A percentile compares a stretch with the other conserved stretches of the same genome.
Conservation (phyloP, 2,329 filamentous ascomycete genomes). For the Zymoseptoria ardabiliae region DNA sequence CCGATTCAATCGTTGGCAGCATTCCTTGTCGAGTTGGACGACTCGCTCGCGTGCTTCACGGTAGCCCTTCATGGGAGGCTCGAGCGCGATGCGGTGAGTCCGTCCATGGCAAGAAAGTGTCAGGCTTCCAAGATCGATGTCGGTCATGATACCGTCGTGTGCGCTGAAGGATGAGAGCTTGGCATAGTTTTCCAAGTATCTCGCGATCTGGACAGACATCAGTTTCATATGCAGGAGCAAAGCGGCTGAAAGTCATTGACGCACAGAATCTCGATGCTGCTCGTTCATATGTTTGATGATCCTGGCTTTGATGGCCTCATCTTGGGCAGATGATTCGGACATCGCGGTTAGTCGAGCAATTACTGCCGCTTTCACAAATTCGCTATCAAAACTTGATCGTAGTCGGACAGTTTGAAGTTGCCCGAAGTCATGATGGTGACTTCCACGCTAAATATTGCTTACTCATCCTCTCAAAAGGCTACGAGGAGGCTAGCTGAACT, state of each 20-base stretch:
- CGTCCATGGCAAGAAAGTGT: slow-evolving; percentile 49
- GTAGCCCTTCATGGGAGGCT: slow-evolving; percentile 62
- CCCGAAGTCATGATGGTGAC: neutral
- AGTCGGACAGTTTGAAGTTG: too few relatives aligned
- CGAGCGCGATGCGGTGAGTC: slow-evolving; percentile 52
- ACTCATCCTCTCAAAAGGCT: neutral
- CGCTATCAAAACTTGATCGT: neutral
- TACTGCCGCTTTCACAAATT: neutral
- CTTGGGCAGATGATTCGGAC: slow-evolving; percentile 25
- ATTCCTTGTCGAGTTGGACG: slow-evolving; percentile 62
- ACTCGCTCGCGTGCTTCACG: slow-evolving; percentile 62
- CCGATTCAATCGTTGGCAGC: slow-evolving; percentile 54
- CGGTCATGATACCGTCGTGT: slow-evolving; percentile 53
- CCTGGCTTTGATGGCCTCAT: slow-evolving; percentile 48
- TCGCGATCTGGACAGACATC: slow-evolving; percentile 43
- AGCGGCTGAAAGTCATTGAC: slow-evolving; percentile 3
- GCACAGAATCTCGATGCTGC: slow-evolving; percentile 64
- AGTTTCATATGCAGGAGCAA: neutral
- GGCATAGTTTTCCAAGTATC: slow-evolving; percentile 70
- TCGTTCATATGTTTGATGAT: slow-evolving; percentile 82
- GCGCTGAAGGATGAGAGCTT: slow-evolving; percentile 50
- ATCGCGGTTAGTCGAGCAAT: slow-evolving; percentile 8
- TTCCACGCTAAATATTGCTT: neutral
- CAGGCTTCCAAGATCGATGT: slow-evolving; percentile 59
- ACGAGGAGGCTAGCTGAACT: neutral